Base-by-base conservation (phyloP, 2,329 filamentous ascomycete genomes). In the Diaporthe capsici region DNA sequence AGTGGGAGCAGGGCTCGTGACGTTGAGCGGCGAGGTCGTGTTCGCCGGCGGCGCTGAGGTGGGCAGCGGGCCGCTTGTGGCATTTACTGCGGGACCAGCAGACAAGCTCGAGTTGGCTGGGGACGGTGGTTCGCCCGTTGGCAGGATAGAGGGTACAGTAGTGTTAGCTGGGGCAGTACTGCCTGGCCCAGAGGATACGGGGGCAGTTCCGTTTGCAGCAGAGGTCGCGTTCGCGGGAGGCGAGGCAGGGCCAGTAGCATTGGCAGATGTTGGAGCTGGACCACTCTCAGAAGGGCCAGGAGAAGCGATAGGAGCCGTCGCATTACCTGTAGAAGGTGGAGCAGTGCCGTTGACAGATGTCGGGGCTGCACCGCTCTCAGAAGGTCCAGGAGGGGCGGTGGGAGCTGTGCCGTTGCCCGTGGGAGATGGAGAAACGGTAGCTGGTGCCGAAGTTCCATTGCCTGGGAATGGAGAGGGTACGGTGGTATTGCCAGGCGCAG, bases 51-150 rank as follows among this genome's bases (percentile, higher is more conserved):
- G 63, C 31, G 28, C 49, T 53, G 76, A 55, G 22, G 63, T 34
- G 13, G 71, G 47, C 39, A 65, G 28, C 15, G 49, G 37, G 3
- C 58, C 28, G 8, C 71, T 55, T 55, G 76, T 77, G 51, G 51
- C 44, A 70, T 77, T 77, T 53, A 70, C 70, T 22, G 73, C 53
- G 42, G 76, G 63, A 47, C 70, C 63, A 65, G 71, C 31, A 47
- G 76, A 25, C 31, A 58, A 44, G n/a, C 53, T 60, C 3, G 71
- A 47, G 71, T 77, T 68, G 65, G 73, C 55, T 44, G 51, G 42
- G 22, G 58, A 10, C 25, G 57, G 58, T 4, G 57, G 44, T 15
- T 53, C 42, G 2, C 70, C 70, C 60, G 63, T 71, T 37, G 76
- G 63, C 4, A 73, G 55, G 22, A 73, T 61, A 65, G 73, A 42